These are phyloP conservation scores for Xylariaceae sp. DNA, from an alignment of 2,329 filamentous ascomycete genomes.

Conservation along the genomic window DNA sequence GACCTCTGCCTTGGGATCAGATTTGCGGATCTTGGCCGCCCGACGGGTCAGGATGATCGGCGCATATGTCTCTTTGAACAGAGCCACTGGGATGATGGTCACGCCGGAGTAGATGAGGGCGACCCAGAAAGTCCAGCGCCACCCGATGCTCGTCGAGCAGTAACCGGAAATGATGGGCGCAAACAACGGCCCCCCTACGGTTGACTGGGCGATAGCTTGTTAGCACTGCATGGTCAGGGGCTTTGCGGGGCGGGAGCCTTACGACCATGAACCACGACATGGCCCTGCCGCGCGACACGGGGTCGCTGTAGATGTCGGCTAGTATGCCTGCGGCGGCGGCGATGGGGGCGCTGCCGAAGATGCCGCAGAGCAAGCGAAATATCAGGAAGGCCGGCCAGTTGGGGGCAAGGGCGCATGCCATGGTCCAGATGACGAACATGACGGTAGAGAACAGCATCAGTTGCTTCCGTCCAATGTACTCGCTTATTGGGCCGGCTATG, in stretches of 20 bases:
- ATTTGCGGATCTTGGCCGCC: conserved; percentile 49
- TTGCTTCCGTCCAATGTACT: conserved; percentile 52
- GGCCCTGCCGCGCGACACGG: conserved; percentile 47
- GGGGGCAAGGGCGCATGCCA: conserved; percentile 49
- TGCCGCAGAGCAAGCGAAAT: conserved; percentile 46
- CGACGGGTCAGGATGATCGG: conserved; percentile 50
- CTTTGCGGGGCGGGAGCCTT: no score
- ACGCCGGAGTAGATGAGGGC: conserved; percentile 59
- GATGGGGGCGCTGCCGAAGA: conserved; percentile 51
- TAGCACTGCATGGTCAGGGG: conserved; percentile 9
- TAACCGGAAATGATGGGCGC: conserved; percentile 60
- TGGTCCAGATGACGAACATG: conserved; percentile 42
- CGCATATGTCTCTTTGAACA: conserved; percentile 58
- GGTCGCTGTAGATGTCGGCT: conserved; percentile 57
- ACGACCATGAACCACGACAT: conserved; percentile 60
- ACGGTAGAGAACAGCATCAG: conserved; percentile 38
- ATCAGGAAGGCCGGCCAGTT: conserved; percentile 45
- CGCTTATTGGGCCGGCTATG: conserved; percentile 58
- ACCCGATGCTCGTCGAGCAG: conserved; percentile 48
- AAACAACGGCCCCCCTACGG: conserved; percentile 58
- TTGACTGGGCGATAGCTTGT: conserved; percentile 34
- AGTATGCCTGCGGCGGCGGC: conserved; percentile 56
- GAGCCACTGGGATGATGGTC: conserved; percentile 51
- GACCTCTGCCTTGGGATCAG: conserved; percentile 42
- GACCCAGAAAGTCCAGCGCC: conserved; percentile 67